These are phyloP conservation scores for Puccinia coronata DNA, from an alignment of 1,284 basidiomycete species.

Conservation along the genomic window DNA sequence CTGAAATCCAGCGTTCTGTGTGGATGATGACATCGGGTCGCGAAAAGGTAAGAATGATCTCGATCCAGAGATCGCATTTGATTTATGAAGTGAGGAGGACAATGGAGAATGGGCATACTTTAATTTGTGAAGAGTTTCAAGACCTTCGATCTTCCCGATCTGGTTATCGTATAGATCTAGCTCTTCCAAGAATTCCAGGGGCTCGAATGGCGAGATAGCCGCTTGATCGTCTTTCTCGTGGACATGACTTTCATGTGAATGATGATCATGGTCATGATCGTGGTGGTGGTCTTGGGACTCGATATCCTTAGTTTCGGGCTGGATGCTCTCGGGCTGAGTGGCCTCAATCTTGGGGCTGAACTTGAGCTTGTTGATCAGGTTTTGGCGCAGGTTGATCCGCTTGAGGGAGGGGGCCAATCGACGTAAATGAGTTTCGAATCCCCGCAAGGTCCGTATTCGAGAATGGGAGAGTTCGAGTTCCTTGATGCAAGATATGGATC, in stretches of 20 bases:
- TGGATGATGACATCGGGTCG: too few relatives aligned
- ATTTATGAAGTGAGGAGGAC: background rate
- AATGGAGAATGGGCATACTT: slow-evolving; percentile 51
- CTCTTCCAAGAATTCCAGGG: slow-evolving; percentile 54
- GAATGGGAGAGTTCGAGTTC: slow-evolving; percentile 45
- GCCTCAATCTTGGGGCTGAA: background rate
- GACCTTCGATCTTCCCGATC: slow-evolving; percentile 53
- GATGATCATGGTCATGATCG: too few relatives aligned
- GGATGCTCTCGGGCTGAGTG: background rate
- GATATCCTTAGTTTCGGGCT: background rate
- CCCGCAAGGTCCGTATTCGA: slow-evolving; percentile 32
- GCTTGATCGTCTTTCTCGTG: background rate
- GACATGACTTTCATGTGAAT: background rate
- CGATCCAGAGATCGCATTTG: background rate
- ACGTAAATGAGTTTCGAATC: slow-evolving; percentile 25
- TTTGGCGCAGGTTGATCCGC: slow-evolving; percentile 39
- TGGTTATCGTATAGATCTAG: slow-evolving; percentile 59
- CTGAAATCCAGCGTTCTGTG: slow-evolving; percentile 56
- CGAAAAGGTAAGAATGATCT: too few relatives aligned
- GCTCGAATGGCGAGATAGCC: slow-evolving; percentile 11
- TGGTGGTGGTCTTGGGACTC: too few relatives aligned
- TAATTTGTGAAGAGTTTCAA: slow-evolving; percentile 52
- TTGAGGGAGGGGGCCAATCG: slow-evolving; percentile 31
- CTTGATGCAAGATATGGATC: background rate
- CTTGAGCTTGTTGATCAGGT: slow-evolving; percentile 33